A percentile compares a stretch with the other conserved stretches of the same genome.
These are phyloP conservation scores for Aureobasidium leucospermi DNA, from an alignment of 2,329 filamentous ascomycete genomes.

Conservation along the genomic window DNA sequence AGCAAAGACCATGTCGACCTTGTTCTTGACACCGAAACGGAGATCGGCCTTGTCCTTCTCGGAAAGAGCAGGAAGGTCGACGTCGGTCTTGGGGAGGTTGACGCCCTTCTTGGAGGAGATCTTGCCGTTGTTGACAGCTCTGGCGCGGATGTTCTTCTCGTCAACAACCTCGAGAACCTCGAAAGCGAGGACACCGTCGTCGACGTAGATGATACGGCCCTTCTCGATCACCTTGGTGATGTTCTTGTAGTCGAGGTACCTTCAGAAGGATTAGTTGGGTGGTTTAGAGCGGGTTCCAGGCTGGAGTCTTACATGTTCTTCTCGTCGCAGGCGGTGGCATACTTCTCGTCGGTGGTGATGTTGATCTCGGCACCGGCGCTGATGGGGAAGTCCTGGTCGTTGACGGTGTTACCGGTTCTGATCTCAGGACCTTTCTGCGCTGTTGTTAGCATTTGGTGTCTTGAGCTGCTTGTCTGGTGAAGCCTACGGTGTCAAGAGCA, in stretches of 20 bases:
- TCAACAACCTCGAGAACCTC: constrained; percentile 84
- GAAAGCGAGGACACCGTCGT: constrained; percentile 95
- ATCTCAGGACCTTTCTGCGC: constrained; percentile 73
- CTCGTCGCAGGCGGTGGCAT: constrained; percentile 74
- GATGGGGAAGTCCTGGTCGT: constrained; percentile 72
- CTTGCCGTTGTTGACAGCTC: constrained; percentile 93
- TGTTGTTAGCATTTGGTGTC: constrained; percentile 16
- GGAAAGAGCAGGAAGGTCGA: constrained; percentile 92
- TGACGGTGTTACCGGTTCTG: constrained; percentile 67
- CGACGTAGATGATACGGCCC: constrained; percentile 94
- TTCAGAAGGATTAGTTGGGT: constrained; percentile 29
- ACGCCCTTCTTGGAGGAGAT: constrained; percentile 99
- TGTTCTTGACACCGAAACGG: constrained; percentile 94
- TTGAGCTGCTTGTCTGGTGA: neutral
- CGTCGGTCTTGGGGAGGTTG: constrained; percentile 97
- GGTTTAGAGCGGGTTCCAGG: neutral
- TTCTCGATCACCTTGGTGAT: constrained; percentile 95
- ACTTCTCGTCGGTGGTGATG: constrained; percentile 94
- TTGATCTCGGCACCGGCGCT: constrained; percentile 76
- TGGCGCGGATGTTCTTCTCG: constrained; percentile 78
- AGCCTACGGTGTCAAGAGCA: constrained; percentile 70
- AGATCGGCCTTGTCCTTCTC: constrained; percentile 98
- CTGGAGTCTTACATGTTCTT: constrained; percentile 73
- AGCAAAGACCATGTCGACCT: constrained; percentile 97
- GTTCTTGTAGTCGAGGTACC: constrained; percentile 99